phyloP scores from a whole-genome alignment of 75 land plant genomes.

The Cupressus sempervirens region DNA sequence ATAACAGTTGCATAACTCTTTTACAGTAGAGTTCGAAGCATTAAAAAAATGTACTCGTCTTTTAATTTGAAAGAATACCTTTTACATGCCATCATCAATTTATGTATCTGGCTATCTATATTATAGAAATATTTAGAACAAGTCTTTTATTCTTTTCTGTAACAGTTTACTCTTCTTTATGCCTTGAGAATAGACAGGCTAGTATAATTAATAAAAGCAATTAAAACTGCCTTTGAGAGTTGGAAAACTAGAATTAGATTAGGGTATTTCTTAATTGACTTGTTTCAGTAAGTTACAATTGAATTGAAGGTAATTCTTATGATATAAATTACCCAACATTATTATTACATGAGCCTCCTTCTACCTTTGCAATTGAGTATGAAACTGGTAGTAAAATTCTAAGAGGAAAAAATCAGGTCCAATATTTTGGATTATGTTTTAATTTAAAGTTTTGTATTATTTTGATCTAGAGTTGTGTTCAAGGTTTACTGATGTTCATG shows the following conservation, averaged over 20 bases:
- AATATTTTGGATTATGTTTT: neutral
- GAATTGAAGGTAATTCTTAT: neutral
- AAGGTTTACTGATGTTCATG: neutral
- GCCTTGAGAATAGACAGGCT: neutral
- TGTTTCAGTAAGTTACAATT: neutral
- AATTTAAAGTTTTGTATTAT: neutral
- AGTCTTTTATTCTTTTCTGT: neutral
- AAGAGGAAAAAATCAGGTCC: conserved; percentile 77
- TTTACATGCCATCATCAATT: neutral
- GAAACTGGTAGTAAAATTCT: conserved; percentile 72
- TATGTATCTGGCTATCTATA: neutral
- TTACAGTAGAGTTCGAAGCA: no score
- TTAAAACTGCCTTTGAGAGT: neutral
- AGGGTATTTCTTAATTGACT: neutral
- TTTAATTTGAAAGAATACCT: neutral
- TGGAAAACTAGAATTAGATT: neutral
- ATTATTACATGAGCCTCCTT: conserved; percentile 70
- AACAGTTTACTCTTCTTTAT: neutral
- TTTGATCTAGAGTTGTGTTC: neutral
- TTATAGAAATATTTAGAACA: neutral
- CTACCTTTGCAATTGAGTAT: conserved; percentile 77
- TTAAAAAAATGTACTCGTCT: neutral
- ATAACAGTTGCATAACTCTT: neutral
- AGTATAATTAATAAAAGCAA: neutral
- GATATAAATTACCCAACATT: neutral